These are phyloP conservation scores for Apiospora arundinis DNA, from an alignment of 2,329 filamentous ascomycete species.

Conservation along the genomic window DNA sequence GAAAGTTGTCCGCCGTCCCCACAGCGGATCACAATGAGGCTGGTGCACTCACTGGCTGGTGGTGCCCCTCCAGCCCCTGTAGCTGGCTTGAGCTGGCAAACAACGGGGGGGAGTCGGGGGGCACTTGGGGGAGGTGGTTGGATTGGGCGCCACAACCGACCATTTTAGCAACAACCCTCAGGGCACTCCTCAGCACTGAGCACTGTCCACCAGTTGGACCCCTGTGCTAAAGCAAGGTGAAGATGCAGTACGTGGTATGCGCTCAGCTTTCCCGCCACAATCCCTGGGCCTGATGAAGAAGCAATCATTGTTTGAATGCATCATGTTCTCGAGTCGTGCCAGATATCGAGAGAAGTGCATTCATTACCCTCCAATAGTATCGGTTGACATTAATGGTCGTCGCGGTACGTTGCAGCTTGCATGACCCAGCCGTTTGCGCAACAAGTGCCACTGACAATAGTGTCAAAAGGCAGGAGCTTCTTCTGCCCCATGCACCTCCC, in stretches of 20 bases:
- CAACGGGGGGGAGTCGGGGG: neutral
- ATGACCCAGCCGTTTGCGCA: neutral
- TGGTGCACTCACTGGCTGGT: no score
- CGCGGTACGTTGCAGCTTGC: neutral
- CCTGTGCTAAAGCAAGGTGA: neutral
- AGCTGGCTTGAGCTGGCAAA: constrained; percentile 6
- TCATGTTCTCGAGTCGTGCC: no score
- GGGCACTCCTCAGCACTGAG: neutral
- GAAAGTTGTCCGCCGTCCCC: neutral
- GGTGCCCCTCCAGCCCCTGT: neutral
- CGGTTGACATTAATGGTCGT: neutral
- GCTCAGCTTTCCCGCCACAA: neutral
- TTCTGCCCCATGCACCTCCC: neutral
- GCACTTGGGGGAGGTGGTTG: neutral
- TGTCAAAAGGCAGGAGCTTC: neutral
- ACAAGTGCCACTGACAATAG: neutral
- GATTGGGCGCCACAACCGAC: constrained; percentile 10
- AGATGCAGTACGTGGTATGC: neutral
- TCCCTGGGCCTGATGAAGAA: neutral
- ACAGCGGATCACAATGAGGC: neutral
- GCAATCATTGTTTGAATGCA: no score
- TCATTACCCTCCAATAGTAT: no score
- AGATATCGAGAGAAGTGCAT: no score
- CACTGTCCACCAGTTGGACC: neutral
- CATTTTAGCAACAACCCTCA: constrained; percentile 1